Percentiles rank a stretch among this genome's conserved stretches.
Conservation (phyloP, 805 yeast species). For the Pichia occidentalis region DNA sequence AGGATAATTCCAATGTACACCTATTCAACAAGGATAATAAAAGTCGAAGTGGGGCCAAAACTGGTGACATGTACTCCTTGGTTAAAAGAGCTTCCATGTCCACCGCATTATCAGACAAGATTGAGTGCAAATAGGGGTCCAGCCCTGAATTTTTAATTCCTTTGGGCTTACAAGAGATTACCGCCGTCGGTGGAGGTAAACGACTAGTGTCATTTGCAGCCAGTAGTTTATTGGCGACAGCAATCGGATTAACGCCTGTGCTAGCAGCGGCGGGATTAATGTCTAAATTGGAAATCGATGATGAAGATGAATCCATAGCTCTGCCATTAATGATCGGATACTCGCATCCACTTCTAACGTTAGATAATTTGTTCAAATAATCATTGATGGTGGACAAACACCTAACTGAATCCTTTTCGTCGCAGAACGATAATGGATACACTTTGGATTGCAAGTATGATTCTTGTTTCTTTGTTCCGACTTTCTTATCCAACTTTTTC, state of each 20-base stretch:
- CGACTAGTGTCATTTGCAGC: too few species aligned
- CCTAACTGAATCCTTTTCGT: slow-evolving; percentile 52
- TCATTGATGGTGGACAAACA: slow-evolving; percentile 48
- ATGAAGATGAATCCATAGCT: slow-evolving; percentile 4
- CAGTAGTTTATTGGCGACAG: too few species aligned
- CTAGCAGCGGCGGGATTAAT: neutral
- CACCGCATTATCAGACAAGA: slow-evolving; percentile 27
- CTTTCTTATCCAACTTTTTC: slow-evolving; percentile 84
- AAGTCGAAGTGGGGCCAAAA: slow-evolving; percentile 46
- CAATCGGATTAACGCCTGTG: neutral
- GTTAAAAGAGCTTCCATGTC: slow-evolving; percentile 40
- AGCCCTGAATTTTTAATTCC: slow-evolving; percentile 3
- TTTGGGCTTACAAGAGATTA: too few species aligned
- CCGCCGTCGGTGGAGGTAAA: too few species aligned
- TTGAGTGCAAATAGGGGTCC: slow-evolving; percentile 21
- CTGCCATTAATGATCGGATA: slow-evolving; percentile 7
- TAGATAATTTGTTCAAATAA: slow-evolving; percentile 43
- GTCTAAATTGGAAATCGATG: slow-evolving; percentile 11
- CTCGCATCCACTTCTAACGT: slow-evolving; percentile 15
- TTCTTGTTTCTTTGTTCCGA: slow-evolving; percentile 51
- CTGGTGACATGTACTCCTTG: slow-evolving; percentile 38
- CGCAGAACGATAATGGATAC: slow-evolving; percentile 69
- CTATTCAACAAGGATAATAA: slow-evolving; percentile 58
- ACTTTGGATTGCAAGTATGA: slow-evolving; percentile 62
- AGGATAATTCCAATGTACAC: slow-evolving; percentile 51